Evolutionary conservation across 129 eudicot species (phyloP).

Genomic region (Smallanthus sonchifolius): DNA sequence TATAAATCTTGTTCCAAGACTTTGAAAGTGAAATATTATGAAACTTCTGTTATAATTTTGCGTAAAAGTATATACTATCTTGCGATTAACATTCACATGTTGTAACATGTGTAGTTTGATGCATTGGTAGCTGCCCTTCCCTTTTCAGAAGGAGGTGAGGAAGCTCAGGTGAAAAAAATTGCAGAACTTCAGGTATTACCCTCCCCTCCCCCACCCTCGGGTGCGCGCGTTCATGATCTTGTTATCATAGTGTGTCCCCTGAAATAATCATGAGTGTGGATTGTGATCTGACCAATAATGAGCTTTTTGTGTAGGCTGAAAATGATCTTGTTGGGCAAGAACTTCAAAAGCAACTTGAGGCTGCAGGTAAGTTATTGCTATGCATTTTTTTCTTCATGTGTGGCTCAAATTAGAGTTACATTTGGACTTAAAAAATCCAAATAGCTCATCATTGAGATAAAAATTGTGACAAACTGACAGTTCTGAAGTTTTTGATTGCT

Average conservation of each 20-base stretch:
- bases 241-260: background rate
- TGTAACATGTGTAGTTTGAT: conserved; percentile 52
- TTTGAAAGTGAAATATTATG: background rate
- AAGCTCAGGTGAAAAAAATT: conserved; percentile 79
- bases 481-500: background rate
- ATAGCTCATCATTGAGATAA: background rate
- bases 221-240: too few species aligned
- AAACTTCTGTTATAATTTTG: background rate
- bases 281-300: background rate
- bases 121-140: conserved; percentile 75
- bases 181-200: conserved; percentile 93
- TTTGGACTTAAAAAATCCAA: background rate
- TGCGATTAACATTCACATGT: background rate
- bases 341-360: conserved; percentile 91
- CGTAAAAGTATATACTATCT: background rate
- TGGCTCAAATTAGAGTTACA: conserved; percentile 2
- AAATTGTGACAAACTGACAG: background rate
- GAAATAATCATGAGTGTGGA: background rate
- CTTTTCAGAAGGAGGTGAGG: conserved; percentile 71
- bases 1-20: background rate
- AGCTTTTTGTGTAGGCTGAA: conserved; percentile 57
- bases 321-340: conserved; percentile 88
- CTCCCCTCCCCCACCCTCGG: too few species aligned
- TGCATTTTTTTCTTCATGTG: background rate
- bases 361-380: conserved; percentile 63